These are phyloP conservation scores for Hypomyces perniciosus DNA, from an alignment of 2,329 filamentous ascomycete species.

Conservation along the genomic window DNA sequence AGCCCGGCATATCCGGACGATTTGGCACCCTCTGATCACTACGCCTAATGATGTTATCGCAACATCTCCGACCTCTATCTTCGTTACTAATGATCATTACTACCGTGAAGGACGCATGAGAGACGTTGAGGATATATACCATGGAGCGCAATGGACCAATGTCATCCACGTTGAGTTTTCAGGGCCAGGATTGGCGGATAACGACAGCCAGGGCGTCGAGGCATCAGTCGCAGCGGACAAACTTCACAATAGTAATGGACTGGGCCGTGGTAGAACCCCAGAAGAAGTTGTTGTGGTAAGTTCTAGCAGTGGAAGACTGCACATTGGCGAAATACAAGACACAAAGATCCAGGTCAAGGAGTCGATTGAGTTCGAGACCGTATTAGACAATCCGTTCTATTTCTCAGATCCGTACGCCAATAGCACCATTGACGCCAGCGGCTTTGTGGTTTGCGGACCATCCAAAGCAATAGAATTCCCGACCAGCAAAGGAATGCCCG, in stretches of 20 bases:
- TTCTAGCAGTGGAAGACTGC: conserved; percentile 40
- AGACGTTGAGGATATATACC: conserved; percentile 39
- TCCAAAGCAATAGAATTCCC: conserved; percentile 33
- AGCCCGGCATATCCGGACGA: conserved; percentile 43
- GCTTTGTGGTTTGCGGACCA: conserved; percentile 47
- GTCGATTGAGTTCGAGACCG: conserved; percentile 36
- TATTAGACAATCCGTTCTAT: conserved; percentile 53
- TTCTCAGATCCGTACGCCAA: conserved; percentile 48
- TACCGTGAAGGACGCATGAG: conserved; percentile 44
- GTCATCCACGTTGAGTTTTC: conserved; percentile 39
- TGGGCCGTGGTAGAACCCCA: conserved; percentile 40
- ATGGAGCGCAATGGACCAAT: conserved; percentile 41
- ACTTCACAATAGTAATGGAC: conserved; percentile 51
- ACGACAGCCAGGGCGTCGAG: conserved; percentile 31
- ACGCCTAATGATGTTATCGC: conserved; percentile 56
- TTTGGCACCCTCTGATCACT: conserved; percentile 45
- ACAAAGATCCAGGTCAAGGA: conserved; percentile 30
- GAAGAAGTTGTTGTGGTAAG: conserved; percentile 39
- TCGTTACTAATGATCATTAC: conserved; percentile 55
- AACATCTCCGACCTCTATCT: conserved; percentile 40
- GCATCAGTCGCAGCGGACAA: conserved; percentile 38
- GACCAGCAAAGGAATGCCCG: conserved; percentile 23
- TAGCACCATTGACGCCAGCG: conserved; percentile 41
- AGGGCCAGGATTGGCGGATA: conserved; percentile 14
- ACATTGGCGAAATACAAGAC: conserved; percentile 30